Evolutionary conservation across 2,329 filamentous ascomycete species (phyloP), one percentile per base, ranked within the genome.

Genomic region (Epichloe uncinata): DNA sequence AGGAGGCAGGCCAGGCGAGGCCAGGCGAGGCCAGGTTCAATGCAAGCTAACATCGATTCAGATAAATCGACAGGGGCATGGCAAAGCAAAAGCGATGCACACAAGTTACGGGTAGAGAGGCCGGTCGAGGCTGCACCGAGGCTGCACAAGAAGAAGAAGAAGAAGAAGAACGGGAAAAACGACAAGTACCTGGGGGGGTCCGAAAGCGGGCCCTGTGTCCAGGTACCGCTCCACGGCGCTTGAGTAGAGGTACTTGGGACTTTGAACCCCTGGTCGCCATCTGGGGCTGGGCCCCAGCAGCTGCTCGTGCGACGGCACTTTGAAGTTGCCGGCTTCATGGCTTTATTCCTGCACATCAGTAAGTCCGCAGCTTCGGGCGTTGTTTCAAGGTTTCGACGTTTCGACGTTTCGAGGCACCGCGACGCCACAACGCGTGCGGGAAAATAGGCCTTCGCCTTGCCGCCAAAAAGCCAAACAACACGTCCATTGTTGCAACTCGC

Each of bases 51-150:
- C 7, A 42, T 42, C 16, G 40, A 42, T 53, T 50, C 54, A 57
- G 58, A 54, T 54, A 36, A 42, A 26, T 16, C 36, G 47, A 52
- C 52, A 52, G 57, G 48, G 53, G 49, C 42, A 49, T 45, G 51
- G 47, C 41, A 49, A 38, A 50, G 45, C 42, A 45, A 11, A 53
- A 53, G 48, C 26, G 26, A 26, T 26, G 26, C 26, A 26, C 26
- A 26, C 26, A 26, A 26, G 26, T 3, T 8, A 8, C 26, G 26
- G 26, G 26, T 8, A 26, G 26, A 26, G 26, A 26, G 22, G 48
- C 50, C 26, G 22, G 15, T 42, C 16, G 41, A 42, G 11, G 42
- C 26, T n/a, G 22, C n/a, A 36, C 12, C 16, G 41, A 42, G 11
- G 42, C 26, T n/a, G 22, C n/a, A 36, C 12, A 45, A 45, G 22